phyloP scores from a whole-genome alignment of 1,284 basidiomycete genomes.

The Leccinum subrobustum region DNA sequence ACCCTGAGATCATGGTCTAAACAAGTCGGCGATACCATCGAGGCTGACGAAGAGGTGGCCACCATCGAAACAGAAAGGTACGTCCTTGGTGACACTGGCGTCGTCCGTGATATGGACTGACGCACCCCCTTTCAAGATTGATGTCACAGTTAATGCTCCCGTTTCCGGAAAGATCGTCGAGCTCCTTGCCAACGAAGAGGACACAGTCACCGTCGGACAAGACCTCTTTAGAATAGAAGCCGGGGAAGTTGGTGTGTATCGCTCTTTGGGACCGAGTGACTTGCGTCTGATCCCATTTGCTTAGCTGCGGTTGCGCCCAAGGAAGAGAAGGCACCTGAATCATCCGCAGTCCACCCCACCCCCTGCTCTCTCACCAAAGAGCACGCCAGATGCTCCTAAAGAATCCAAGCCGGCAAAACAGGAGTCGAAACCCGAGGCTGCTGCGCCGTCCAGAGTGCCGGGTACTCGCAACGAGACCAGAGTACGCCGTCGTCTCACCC shows the following conservation, averaged over 20 bases:
- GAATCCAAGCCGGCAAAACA: slow-evolving; percentile 42
- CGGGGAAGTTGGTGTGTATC: slow-evolving; percentile 64
- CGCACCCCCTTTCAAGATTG: slow-evolving; percentile 63
- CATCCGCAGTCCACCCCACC: slow-evolving; percentile 48
- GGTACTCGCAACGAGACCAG: slow-evolving; percentile 84
- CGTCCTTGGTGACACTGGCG: slow-evolving; percentile 3
- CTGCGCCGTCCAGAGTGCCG: slow-evolving; percentile 40
- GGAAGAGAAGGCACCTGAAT: slow-evolving; percentile 36
- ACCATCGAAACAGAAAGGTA: slow-evolving; percentile 99
- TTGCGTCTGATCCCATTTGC: background rate
- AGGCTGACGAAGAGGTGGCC: slow-evolving; percentile 93
- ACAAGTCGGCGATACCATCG: slow-evolving; percentile 89
- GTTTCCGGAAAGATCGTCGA: slow-evolving; percentile 87
- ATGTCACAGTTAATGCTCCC: slow-evolving; percentile 96
- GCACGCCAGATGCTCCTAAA: slow-evolving; percentile 30
- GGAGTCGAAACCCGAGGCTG: slow-evolving; percentile 35
- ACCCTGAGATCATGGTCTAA: slow-evolving; percentile 96
- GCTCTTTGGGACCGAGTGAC: background rate
- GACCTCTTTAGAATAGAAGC: slow-evolving; percentile 92
- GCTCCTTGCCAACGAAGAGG: slow-evolving; percentile 87
- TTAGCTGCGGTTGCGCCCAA: slow-evolving; percentile 34
- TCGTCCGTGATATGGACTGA: slow-evolving; percentile 5
- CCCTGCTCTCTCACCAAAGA: slow-evolving; percentile 41
- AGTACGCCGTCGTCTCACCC: slow-evolving; percentile 41
- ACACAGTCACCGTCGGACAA: slow-evolving; percentile 93